phyloP scores from a whole-genome alignment of 306 rosid genomes.

The Inga leiocalycina region DNA sequence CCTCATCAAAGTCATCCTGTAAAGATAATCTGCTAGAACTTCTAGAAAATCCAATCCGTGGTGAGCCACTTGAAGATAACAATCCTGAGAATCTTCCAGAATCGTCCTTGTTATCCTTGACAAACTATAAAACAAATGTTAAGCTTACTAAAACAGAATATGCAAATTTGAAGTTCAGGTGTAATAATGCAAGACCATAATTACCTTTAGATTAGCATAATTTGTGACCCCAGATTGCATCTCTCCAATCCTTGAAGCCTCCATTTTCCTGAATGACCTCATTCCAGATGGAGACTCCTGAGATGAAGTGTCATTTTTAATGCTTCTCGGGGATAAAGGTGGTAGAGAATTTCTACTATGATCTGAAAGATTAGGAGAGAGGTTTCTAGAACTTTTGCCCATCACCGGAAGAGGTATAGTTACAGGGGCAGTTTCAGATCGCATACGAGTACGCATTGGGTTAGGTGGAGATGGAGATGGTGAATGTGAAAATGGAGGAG shows the following conservation, averaged over 20 bases:
- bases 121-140: conserved; percentile 48
- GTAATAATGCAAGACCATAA: conserved; percentile 31
- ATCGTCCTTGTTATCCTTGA: conserved; percentile 77
- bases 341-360: conserved; percentile 74
- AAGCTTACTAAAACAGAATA: conserved; percentile 36
- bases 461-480: conserved; percentile 62
- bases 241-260: conserved; percentile 61
- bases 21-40: conserved; percentile 85
- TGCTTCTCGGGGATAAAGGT: conserved; percentile 79
- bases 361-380: conserved; percentile 77
- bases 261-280: conserved; percentile 67
- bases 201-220: conserved; percentile 64
- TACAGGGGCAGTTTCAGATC: conserved; percentile 80
- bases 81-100: conserved; percentile 85
- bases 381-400: conserved; percentile 57
- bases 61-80: conserved; percentile 87
- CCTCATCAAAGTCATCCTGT: conserved; percentile 82
- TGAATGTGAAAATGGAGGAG: conserved; percentile 85
- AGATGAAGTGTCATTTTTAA: conserved; percentile 56
- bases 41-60: conserved; percentile 78
- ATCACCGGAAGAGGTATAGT: conserved; percentile 65
- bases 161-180: conserved; percentile 29
- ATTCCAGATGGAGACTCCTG: conserved; percentile 85
- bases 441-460: conserved; percentile 55
- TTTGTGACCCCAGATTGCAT: conserved; percentile 42